Evolutionary conservation across 371 early-diverging fungal species (phyloP).

Genomic region (Mortierella sp.): DNA sequence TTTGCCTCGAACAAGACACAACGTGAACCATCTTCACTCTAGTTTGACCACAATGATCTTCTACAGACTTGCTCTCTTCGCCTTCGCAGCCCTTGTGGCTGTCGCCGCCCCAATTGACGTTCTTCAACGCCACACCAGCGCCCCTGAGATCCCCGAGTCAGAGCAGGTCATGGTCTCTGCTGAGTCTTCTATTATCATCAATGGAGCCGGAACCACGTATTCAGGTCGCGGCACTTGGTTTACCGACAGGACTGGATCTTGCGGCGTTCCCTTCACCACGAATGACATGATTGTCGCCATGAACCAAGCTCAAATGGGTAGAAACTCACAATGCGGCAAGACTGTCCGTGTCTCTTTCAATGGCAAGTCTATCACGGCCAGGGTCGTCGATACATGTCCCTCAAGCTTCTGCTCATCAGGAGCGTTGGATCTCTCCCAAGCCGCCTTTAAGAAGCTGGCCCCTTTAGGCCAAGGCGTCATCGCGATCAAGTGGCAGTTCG

Average conservation of each 20-base stretch:
- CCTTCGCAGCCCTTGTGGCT: conserved; percentile 19
- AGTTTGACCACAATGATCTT: conserved; percentile 23
- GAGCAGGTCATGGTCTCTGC: not conserved
- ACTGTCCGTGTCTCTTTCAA: conserved; percentile 18
- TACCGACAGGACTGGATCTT: conserved; percentile 35
- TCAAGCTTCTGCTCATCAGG: conserved; percentile 27
- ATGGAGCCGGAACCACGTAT: conserved; percentile 2
- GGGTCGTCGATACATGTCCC: conserved; percentile 48
- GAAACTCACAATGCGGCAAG: conserved; percentile 29
- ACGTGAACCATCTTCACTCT: not conserved
- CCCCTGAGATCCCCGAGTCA: conserved; percentile 13
- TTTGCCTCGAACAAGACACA: no score
- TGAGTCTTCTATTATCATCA: no score
- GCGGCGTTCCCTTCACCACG: conserved; percentile 26
- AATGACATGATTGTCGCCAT: conserved; percentile 52
- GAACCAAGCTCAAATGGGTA: conserved; percentile 36
- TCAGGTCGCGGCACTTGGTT: conserved; percentile 49
- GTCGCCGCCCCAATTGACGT: conserved; percentile 24
- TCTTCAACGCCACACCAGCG: conserved; percentile 7
- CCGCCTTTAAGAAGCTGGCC: conserved; percentile 41
- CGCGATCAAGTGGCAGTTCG: conserved; percentile 35
- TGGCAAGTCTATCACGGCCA: conserved; percentile 18
- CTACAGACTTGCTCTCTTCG: conserved; percentile 36
- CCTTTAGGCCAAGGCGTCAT: conserved; percentile 28
- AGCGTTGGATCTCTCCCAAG: conserved; percentile 44